phyloP scores from a whole-genome alignment of 345 rosid species.

The Eucalyptus pauciflora region DNA sequence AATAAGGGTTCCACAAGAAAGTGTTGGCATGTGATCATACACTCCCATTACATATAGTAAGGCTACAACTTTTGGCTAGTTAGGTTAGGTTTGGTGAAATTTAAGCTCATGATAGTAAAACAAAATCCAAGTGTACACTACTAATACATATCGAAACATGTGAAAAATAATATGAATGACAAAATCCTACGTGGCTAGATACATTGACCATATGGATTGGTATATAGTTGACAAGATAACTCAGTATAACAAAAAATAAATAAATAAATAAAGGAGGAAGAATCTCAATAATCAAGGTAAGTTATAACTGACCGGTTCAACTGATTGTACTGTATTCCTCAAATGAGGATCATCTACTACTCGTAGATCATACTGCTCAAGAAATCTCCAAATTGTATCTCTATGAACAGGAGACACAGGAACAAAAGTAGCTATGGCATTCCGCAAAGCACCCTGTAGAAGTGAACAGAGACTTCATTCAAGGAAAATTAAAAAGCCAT shows the following conservation, averaged over 20 bases:
- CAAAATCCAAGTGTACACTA: not conserved
- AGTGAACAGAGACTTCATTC: not conserved
- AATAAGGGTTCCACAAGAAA: not conserved
- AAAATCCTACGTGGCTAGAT: not conserved
- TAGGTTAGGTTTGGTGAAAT: not conserved
- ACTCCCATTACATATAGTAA: not conserved
- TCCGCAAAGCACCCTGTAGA: constrained; percentile 83
- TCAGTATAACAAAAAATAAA: not conserved
- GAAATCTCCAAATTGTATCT: constrained; percentile 77
- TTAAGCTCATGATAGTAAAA: not conserved
- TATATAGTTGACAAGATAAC: not conserved
- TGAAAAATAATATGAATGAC: not conserved
- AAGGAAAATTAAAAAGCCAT: not conserved
- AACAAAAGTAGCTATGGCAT: constrained; percentile 67
- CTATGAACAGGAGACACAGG: constrained; percentile 61
- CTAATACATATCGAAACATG: not conserved
- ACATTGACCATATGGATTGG: not conserved
- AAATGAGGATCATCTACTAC: constrained; percentile 61
- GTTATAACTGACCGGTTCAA: constrained; percentile 38
- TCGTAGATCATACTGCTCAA: constrained; percentile 93
- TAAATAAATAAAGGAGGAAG: not conserved
- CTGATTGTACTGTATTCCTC: constrained; percentile 40
- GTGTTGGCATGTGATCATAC: not conserved
- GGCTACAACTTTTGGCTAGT: not conserved
- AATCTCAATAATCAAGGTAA: not conserved